Evolutionary conservation across 1,284 basidiomycete species (phyloP).

Genomic region (Apiotrichum sp.): DNA sequence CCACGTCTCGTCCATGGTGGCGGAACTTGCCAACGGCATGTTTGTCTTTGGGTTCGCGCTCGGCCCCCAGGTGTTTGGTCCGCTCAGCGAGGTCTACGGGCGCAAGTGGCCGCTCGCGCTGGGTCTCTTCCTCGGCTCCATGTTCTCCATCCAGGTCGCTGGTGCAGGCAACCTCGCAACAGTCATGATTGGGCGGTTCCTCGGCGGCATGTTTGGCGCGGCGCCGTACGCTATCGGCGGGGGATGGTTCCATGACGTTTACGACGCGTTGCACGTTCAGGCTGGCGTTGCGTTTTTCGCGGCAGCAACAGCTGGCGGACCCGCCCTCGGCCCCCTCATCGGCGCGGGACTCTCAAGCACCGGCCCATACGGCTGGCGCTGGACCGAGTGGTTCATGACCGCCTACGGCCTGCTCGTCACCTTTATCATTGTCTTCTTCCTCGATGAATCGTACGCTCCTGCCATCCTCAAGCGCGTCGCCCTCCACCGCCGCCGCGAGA

Average conservation of each 20-base stretch:
- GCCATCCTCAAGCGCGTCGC: slow-evolving; percentile 17
- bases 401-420: slow-evolving; percentile 16
- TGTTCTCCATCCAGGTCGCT: slow-evolving; percentile 38
- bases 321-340: slow-evolving; percentile 15
- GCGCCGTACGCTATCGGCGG: slow-evolving; percentile 21
- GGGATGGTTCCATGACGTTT: slow-evolving; percentile 20
- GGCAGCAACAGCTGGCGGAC: slow-evolving; percentile 14
- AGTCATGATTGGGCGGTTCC: slow-evolving; percentile 60
- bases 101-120: slow-evolving; percentile 32
- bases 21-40: slow-evolving; percentile 18
- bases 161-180: slow-evolving; percentile 57
- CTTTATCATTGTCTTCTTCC: slow-evolving; percentile 7
- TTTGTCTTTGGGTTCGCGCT: slow-evolving; percentile 43
- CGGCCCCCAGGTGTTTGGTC: slow-evolving; percentile 55
- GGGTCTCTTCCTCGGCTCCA: slow-evolving; percentile 26
- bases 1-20: slow-evolving; percentile 11
- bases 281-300: slow-evolving; percentile 14
- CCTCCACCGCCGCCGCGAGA: slow-evolving; percentile 7
- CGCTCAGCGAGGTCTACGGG: slow-evolving; percentile 56
- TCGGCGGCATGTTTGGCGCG: slow-evolving; percentile 52
- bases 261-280: slow-evolving; percentile 10
- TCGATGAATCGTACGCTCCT: slow-evolving; percentile 20
- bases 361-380: slow-evolving; percentile 16
- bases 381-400: slow-evolving; percentile 23
- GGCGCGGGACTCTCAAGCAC: slow-evolving; percentile 14